These are phyloP conservation scores for Ogataea saltuana DNA, from an alignment of 805 yeast genomes.

Conservation along the genomic window DNA sequence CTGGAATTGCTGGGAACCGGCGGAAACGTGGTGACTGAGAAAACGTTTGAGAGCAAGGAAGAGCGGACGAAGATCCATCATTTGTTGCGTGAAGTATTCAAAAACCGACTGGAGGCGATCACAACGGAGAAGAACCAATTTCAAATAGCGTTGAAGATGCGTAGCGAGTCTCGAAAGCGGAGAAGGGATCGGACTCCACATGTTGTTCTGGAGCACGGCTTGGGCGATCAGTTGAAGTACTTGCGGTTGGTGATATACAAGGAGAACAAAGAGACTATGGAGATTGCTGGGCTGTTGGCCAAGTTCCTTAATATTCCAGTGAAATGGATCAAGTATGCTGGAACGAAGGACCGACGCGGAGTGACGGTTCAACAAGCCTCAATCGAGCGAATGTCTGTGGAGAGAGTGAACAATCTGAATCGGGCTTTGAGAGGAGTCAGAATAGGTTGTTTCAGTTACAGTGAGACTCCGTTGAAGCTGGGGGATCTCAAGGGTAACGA, in stretches of 20 bases:
- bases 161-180: conserved; percentile 12
- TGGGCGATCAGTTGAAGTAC: conserved; percentile 69
- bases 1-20: conserved; percentile 55
- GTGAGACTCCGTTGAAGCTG: conserved; percentile 58
- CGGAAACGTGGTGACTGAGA: conserved; percentile 54
- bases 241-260: conserved; percentile 82
- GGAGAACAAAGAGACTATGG: conserved; percentile 97
- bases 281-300: conserved; percentile 74
- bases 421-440: conserved; percentile 72
- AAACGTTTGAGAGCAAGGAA: conserved; percentile 63
- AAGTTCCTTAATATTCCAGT: conserved; percentile 75
- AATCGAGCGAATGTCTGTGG: conserved; percentile 66
- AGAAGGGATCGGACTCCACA: conserved; percentile 41
- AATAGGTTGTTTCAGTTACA: conserved; percentile 77
- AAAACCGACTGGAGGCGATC: conserved; percentile 72
- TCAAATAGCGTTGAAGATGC: conserved; percentile 51
- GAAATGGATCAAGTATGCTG: conserved; percentile 76
- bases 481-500: conserved; percentile 92
- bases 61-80: conserved; percentile 80
- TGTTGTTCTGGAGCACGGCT: conserved; percentile 60
- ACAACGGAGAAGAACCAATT: conserved; percentile 72
- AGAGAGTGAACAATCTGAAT: conserved; percentile 75
- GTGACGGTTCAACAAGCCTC: conserved; percentile 86
- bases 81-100: conserved; percentile 69
- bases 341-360: conserved; percentile 96